These are phyloP conservation scores for Yamadazyma kitorensis DNA, from an alignment of 805 yeast genomes.

Conservation along the genomic window DNA sequence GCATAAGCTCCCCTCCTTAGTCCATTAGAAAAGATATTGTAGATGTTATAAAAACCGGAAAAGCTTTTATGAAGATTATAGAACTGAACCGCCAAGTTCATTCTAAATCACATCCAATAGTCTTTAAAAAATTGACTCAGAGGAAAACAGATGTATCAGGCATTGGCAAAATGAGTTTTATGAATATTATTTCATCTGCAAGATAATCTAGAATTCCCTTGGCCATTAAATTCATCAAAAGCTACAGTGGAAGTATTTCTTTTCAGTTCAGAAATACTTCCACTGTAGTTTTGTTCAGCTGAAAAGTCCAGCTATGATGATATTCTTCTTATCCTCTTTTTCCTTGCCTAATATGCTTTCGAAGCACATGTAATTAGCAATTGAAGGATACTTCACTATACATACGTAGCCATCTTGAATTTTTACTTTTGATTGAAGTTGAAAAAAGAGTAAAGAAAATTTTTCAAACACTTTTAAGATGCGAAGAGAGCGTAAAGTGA, in stretches of 20 bases:
- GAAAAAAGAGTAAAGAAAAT: slow-evolving; percentile 3
- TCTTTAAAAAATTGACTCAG: slow-evolving; percentile 24
- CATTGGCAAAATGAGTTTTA: slow-evolving; percentile 34
- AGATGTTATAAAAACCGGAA: slow-evolving; percentile 22
- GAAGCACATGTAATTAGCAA: background rate
- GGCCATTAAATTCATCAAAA: slow-evolving; percentile 23
- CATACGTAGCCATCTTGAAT: slow-evolving; percentile 17
- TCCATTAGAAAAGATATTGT: slow-evolving; percentile 7
- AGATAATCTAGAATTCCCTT: slow-evolving; percentile 41
- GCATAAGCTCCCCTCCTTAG: too few relatives aligned
- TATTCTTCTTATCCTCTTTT: too few relatives aligned
- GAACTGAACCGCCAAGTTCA: slow-evolving; percentile 43
- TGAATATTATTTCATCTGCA: slow-evolving; percentile 34
- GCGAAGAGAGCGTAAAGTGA: background rate
- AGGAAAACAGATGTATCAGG: slow-evolving; percentile 45
- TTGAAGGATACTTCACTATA: background rate
- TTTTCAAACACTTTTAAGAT: slow-evolving; percentile 1
- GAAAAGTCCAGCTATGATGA: too few relatives aligned
- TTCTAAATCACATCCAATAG: slow-evolving; percentile 27
- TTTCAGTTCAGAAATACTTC: too few relatives aligned
- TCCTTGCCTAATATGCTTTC: too few relatives aligned
- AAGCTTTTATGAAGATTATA: slow-evolving; percentile 17
- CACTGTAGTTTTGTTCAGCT: too few relatives aligned
- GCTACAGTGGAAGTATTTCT: background rate
- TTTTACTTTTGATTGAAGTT: slow-evolving; percentile 1